Evolutionary conservation across 169 alveolate genomes (phyloP).

Genomic region (Eimeria maxima): DNA sequence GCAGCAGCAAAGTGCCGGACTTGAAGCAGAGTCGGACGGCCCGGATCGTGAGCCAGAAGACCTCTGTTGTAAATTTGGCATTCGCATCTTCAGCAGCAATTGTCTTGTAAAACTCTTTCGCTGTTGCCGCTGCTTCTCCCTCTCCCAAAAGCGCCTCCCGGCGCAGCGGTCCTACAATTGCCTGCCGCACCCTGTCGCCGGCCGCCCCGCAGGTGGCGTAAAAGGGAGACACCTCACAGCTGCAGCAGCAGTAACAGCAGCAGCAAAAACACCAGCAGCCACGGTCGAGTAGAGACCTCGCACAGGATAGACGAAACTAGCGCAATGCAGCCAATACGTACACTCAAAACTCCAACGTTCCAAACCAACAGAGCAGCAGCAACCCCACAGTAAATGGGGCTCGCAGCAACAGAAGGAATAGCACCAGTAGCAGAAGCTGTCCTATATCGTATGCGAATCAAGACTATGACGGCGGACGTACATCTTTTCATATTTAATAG

Average conservation of each 20-base stretch:
- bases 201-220: constrained; percentile 30
- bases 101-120: constrained; percentile 12
- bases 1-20: constrained; percentile 81
- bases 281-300: neutral
- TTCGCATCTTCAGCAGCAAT: constrained; percentile 81
- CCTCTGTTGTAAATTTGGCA: constrained; percentile 91
- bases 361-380: neutral
- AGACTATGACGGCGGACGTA: constrained; percentile 36
- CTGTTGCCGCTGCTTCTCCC: constrained; percentile 60
- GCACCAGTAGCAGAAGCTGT: neutral
- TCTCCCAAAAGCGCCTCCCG: constrained; percentile 76
- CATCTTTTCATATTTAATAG: constrained; percentile 84
- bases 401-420: neutral
- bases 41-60: constrained; percentile 92
- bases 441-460: neutral
- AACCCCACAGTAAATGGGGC: neutral
- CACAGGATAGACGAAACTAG: neutral
- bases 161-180: constrained; percentile 72
- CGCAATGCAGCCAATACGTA: neutral
- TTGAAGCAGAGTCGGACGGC: constrained; percentile 90
- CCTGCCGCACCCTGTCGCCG: constrained; percentile 61
- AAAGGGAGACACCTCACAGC: constrained; percentile 35
- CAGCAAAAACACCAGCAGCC: neutral
- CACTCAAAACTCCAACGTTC: neutral
- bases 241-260: constrained; percentile 57